These are phyloP conservation scores for Sicyos edulis DNA, from an alignment of 306 rosid genomes.

Conservation along the genomic window DNA sequence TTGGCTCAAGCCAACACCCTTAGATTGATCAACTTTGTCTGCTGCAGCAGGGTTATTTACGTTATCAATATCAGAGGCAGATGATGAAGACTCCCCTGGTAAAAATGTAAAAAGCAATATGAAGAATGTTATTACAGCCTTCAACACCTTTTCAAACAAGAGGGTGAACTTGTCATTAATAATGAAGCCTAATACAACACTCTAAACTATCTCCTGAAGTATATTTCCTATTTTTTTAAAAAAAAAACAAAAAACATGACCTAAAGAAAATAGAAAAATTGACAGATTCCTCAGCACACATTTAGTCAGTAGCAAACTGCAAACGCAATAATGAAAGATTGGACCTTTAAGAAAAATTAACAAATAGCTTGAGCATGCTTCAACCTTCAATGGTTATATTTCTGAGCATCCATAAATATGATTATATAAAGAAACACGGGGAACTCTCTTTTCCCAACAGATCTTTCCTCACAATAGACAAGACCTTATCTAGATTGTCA, in stretches of 20 bases:
- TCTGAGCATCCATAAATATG: constrained; percentile 3
- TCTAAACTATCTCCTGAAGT: background rate
- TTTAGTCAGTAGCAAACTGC: background rate
- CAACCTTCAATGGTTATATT: constrained; percentile 3
- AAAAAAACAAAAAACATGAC: background rate
- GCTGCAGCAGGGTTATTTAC: constrained; percentile 59
- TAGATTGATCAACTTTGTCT: constrained; percentile 58
- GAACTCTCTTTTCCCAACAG: background rate
- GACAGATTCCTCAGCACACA: background rate
- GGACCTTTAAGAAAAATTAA: background rate
- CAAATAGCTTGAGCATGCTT: background rate
- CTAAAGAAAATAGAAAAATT: background rate
- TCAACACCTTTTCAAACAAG: background rate
- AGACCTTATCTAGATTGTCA: background rate
- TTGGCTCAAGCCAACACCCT: constrained; percentile 66
- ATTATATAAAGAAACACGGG: constrained; percentile 4
- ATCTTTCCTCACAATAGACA: constrained; percentile 9
- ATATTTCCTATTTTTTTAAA: background rate
- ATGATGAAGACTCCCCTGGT: constrained; percentile 94
- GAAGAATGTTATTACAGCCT: constrained; percentile 5
- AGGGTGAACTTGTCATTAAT: too few species aligned
- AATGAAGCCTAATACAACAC: background rate
- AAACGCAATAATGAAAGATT: background rate
- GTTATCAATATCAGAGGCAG: constrained; percentile 96
- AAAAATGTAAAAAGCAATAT: constrained; percentile 29